These are phyloP conservation scores for Mimosa pudica DNA, from an alignment of 306 rosid genomes.

Conservation along the genomic window DNA sequence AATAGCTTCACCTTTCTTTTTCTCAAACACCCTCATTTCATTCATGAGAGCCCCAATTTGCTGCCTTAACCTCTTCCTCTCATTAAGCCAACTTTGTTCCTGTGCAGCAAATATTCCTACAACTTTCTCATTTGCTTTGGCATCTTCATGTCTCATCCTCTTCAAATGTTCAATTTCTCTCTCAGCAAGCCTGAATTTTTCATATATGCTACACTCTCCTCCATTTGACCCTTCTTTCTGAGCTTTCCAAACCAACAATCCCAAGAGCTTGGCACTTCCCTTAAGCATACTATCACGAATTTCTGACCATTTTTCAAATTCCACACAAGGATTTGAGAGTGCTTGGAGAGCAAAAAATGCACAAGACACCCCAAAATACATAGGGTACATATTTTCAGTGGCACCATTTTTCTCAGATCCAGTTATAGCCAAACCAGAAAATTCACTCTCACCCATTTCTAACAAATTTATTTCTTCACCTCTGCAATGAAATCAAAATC, in stretches of 20 bases:
- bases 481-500: slow-evolving; percentile 44
- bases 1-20: slow-evolving; percentile 46
- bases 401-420: slow-evolving; percentile 30
- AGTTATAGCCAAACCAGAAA: slow-evolving; percentile 37
- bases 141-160: slow-evolving; percentile 81
- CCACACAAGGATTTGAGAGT: slow-evolving; percentile 52
- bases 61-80: slow-evolving; percentile 70
- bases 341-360: slow-evolving; percentile 77
- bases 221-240: slow-evolving; percentile 52
- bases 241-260: slow-evolving; percentile 76
- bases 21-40: slow-evolving; percentile 67
- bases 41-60: slow-evolving; percentile 70
- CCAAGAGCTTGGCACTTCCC: slow-evolving; percentile 87
- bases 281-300: slow-evolving; percentile 71
- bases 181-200: slow-evolving; percentile 60
- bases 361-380: slow-evolving; percentile 87
- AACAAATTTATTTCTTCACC: slow-evolving; percentile 35
- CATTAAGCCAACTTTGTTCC: slow-evolving; percentile 83
- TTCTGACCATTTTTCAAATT: slow-evolving; percentile 55
- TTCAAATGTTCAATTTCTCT: slow-evolving; percentile 69
- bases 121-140: slow-evolving; percentile 93
- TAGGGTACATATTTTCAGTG: slow-evolving; percentile 57
- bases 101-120: slow-evolving; percentile 89
- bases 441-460: slow-evolving; percentile 67
- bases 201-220: slow-evolving; percentile 40